Percentiles rank a stretch among this genome's conserved stretches.
phyloP scores from a whole-genome alignment of 208 protist species.

The Wallacemonas sp. region DNA sequence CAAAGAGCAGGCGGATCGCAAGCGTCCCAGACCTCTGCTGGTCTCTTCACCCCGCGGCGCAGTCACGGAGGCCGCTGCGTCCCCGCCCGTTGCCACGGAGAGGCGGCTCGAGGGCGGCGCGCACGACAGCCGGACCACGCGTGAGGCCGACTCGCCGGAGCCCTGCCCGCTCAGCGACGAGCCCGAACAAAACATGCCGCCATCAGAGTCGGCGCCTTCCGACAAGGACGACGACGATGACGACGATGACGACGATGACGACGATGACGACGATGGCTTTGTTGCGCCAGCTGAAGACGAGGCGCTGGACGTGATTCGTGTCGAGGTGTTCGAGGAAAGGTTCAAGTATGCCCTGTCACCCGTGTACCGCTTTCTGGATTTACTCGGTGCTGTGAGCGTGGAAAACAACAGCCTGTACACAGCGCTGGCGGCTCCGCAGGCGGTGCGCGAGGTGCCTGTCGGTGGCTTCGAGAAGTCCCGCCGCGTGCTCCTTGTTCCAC shows the following conservation, averaged over 20 bases:
- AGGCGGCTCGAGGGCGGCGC: no score
- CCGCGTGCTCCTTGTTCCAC: slow-evolving; percentile 72
- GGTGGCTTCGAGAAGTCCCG: slow-evolving; percentile 47
- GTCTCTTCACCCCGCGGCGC: neutral
- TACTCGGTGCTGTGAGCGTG: slow-evolving; percentile 77
- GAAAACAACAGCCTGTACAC: slow-evolving; percentile 51
- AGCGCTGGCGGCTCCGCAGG: slow-evolving; percentile 56
- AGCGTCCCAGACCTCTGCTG: slow-evolving; percentile 11
- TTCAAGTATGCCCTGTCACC: slow-evolving; percentile 66
- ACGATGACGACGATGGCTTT: slow-evolving; percentile 24
- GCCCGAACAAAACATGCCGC: no score
- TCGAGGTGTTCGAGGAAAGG: slow-evolving; percentile 70
- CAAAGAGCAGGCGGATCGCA: slow-evolving; percentile 26
- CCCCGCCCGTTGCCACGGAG: neutral
- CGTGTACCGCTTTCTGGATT: slow-evolving; percentile 60
- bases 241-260: neutral
- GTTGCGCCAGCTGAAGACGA: slow-evolving; percentile 32
- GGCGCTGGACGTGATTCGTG: slow-evolving; percentile 64
- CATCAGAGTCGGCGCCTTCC: no score
- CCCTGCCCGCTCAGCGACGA: neutral
- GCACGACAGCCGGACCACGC: no score
- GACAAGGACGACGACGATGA: no score
- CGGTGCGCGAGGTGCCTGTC: slow-evolving; percentile 34
- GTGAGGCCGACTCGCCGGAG: slow-evolving; percentile 6
- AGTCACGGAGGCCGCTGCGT: neutral